Evolutionary conservation across 441 rosid genomes (phyloP).

Genomic region (Pelargonium cotyledonis): DNA sequence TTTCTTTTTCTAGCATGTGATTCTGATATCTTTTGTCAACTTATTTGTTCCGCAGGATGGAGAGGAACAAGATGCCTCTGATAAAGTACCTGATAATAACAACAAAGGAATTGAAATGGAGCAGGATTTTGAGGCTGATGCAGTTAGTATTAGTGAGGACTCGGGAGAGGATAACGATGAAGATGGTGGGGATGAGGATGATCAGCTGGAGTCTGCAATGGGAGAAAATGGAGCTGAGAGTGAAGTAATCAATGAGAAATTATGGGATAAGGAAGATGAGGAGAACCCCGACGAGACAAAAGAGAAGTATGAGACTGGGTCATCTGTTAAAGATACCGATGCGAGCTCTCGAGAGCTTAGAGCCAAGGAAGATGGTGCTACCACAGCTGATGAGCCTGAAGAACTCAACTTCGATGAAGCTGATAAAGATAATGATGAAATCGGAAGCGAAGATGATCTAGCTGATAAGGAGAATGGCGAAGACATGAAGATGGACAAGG

Average conservation of each 20-base stretch:
- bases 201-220: constrained; percentile 65
- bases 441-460: constrained; percentile 39
- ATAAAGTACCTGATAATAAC: constrained; percentile 51
- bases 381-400: constrained; percentile 38
- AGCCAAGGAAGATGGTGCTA: constrained; percentile 67
- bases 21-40: constrained; percentile 11
- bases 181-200: constrained; percentile 50
- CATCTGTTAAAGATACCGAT: constrained; percentile 56
- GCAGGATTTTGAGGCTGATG: constrained; percentile 71
- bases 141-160: constrained; percentile 71
- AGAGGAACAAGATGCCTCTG: constrained; percentile 57
- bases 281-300: constrained; percentile 40
- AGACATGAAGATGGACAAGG: constrained; percentile 54
- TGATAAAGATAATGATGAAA: constrained; percentile 38
- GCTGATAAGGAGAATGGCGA: constrained; percentile 47
- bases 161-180: constrained; percentile 51
- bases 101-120: constrained; percentile 96
- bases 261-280: constrained; percentile 61
- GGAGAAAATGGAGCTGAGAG: constrained; percentile 74
- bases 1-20: constrained; percentile 1
- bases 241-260: constrained; percentile 76
- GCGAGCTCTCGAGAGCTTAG: constrained; percentile 62
- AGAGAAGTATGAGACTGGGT: constrained; percentile 81
- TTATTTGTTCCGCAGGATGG: constrained; percentile 43
- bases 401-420: constrained; percentile 37